Conservation (phyloP, 495 filamentous ascomycete genomes). For the Cladorrhinum samala region DNA sequence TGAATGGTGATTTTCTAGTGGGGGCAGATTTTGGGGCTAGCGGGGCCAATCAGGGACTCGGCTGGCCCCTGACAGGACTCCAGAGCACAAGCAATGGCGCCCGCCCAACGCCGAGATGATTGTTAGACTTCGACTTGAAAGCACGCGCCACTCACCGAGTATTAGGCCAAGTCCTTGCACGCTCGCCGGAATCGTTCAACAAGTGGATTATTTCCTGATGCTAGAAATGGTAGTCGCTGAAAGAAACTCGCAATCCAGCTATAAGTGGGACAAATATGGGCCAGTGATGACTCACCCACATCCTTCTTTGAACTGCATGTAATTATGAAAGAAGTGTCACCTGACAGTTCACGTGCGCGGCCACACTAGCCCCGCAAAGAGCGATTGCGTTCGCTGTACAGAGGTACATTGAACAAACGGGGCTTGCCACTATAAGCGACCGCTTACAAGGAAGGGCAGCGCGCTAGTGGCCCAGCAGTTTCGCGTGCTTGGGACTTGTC, state of each 20-base stretch:
- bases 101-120: too few relatives aligned
- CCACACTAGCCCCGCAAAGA: too few relatives aligned
- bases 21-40: conserved; percentile 30
- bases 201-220: not conserved
- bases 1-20: conserved; percentile 33
- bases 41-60: conserved; percentile 8
- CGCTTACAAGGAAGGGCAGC: not conserved
- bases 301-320: not conserved
- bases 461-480: conserved; percentile 15
- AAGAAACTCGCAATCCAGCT: not conserved
- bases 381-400: not conserved
- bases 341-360: not conserved
- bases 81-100: not conserved
- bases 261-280: not conserved
- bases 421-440: not conserved
- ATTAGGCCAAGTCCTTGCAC: not conserved
- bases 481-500: conserved; percentile 13
- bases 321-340: conserved; percentile 1
- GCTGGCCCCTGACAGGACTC: not conserved
- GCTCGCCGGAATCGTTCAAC: not conserved
- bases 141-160: too few relatives aligned
- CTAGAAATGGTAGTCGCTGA: not conserved
- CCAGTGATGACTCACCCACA: not conserved
- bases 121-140: too few relatives aligned
- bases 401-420: not conserved